Percentiles rank a stretch among this genome's conserved stretches.
These are phyloP conservation scores for Saturnispora diversa DNA, from an alignment of 805 yeast species.

Conservation along the genomic window DNA sequence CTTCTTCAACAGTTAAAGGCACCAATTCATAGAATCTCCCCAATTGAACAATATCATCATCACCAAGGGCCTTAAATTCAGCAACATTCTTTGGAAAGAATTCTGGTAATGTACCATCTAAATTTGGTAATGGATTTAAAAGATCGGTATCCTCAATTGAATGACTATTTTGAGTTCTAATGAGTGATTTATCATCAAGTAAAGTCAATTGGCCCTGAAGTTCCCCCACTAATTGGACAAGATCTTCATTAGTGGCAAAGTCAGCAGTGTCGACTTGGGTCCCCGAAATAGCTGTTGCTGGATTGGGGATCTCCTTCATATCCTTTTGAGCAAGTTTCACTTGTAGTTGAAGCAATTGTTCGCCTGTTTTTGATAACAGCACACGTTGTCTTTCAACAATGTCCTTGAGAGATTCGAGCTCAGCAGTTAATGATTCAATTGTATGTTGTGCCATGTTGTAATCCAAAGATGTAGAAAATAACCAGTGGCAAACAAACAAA, in stretches of 20 bases:
- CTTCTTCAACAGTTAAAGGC: slow-evolving; percentile 53
- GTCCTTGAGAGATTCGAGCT: slow-evolving; percentile 32
- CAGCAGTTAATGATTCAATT: slow-evolving; percentile 39
- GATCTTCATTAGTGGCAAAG: slow-evolving; percentile 72
- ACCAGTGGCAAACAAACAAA: too few species aligned
- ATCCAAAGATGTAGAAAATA: neutral
- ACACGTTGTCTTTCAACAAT: slow-evolving; percentile 57
- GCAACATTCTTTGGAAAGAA: slow-evolving; percentile 51
- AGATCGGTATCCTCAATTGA: slow-evolving; percentile 34
- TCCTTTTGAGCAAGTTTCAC: slow-evolving; percentile 39
- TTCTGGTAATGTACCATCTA: slow-evolving; percentile 68
- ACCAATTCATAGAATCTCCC: slow-evolving; percentile 70
- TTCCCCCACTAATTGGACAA: slow-evolving; percentile 82
- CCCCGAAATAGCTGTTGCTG: slow-evolving; percentile 11
- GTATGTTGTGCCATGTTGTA: slow-evolving; percentile 9
- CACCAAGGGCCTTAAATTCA: slow-evolving; percentile 42
- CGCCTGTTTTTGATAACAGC: slow-evolving; percentile 68
- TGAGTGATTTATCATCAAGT: slow-evolving; percentile 67
- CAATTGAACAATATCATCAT: slow-evolving; percentile 42
- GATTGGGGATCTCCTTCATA: slow-evolving; percentile 19
- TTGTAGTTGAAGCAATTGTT: slow-evolving; percentile 65
- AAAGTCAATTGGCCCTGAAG: slow-evolving; percentile 79
- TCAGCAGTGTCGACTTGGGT: slow-evolving; percentile 39
- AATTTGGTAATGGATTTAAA: slow-evolving; percentile 65
- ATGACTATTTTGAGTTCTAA: slow-evolving; percentile 60